Evolutionary conservation across 306 rosid genomes (phyloP).

Genomic region (Styphnolobium japonicum): DNA sequence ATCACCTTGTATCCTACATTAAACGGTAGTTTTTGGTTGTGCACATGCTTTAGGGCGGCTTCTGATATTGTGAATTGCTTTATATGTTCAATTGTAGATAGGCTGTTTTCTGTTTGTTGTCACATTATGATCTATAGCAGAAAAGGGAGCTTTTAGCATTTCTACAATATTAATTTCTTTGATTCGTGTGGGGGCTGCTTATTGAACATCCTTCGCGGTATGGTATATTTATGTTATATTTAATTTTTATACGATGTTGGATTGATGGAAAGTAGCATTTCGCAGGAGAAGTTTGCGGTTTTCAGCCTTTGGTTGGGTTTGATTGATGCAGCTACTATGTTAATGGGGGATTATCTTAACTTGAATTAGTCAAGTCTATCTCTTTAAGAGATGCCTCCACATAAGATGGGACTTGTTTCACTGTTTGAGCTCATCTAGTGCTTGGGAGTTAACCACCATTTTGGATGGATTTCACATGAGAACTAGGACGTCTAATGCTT

Average conservation of each 20-base stretch:
- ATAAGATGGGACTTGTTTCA: not conserved
- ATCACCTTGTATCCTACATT: conserved; percentile 22
- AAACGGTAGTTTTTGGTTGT: conserved; percentile 28
- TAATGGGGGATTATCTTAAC: not conserved
- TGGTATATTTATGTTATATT: not conserved
- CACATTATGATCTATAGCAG: not conserved
- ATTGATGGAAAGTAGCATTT: not conserved
- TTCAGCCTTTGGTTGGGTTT: too few relatives aligned
- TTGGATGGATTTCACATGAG: not conserved
- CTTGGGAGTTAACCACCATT: not conserved
- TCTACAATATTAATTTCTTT: conserved; percentile 9
- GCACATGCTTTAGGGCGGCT: not conserved
- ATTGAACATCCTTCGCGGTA: not conserved
- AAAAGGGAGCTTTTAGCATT: not conserved
- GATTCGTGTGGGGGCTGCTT: not conserved
- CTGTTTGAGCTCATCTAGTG: not conserved
- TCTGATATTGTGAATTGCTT: not conserved
- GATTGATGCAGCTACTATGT: too few relatives aligned
- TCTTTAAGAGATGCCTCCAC: too few relatives aligned
- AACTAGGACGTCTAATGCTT: not conserved
- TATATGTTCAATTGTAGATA: conserved; percentile 17
- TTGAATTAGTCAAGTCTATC: not conserved
- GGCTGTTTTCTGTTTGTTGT: not conserved
- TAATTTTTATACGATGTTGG: not conserved
- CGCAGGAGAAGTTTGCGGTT: too few relatives aligned